phyloP scores from a whole-genome alignment of 305 asterid genomes.

The Fraxinus angustifolia region DNA sequence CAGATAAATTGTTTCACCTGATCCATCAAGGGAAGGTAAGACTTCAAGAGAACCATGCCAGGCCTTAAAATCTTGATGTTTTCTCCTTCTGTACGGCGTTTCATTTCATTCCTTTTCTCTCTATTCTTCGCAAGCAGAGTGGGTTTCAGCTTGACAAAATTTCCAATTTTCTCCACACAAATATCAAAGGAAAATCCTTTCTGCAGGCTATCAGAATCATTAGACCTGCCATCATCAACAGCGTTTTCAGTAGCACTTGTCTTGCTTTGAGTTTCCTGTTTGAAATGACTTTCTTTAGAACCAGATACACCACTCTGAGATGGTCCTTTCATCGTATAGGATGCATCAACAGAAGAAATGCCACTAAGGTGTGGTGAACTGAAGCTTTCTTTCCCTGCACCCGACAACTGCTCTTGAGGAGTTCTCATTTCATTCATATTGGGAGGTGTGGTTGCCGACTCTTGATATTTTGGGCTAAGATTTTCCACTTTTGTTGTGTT shows the following conservation, averaged over 20 bases:
- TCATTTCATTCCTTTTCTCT: conserved; percentile 34
- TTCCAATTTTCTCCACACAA: conserved; percentile 33
- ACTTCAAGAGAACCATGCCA: conserved; percentile 71
- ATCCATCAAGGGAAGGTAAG: conserved; percentile 44
- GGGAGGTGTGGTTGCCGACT: not conserved
- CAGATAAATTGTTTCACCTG: conserved; percentile 43
- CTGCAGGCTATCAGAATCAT: conserved; percentile 7
- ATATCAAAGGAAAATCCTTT: conserved; percentile 44
- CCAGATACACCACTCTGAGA: conserved; percentile 13
- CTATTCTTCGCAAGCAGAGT: conserved; percentile 41
- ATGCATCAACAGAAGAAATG: conserved; percentile 15
- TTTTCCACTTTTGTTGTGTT: conserved; percentile 17
- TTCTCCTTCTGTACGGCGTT: conserved; percentile 30
- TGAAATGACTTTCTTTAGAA: conserved; percentile 12
- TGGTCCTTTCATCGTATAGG: not conserved
- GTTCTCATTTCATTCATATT: conserved; percentile 12
- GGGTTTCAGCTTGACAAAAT: conserved; percentile 31
- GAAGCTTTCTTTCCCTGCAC: conserved; percentile 12
- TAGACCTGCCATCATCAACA: conserved; percentile 19
- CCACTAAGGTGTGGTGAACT: conserved; percentile 5
- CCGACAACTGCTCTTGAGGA: conserved; percentile 5
- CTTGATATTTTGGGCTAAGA: conserved; percentile 15
- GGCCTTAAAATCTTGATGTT: conserved; percentile 40
- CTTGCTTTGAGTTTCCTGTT: conserved; percentile 27
- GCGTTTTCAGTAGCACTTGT: conserved; percentile 21